Conservation (phyloP, 371 early-diverging fungal species). For the Rhizopus delemar region DNA sequence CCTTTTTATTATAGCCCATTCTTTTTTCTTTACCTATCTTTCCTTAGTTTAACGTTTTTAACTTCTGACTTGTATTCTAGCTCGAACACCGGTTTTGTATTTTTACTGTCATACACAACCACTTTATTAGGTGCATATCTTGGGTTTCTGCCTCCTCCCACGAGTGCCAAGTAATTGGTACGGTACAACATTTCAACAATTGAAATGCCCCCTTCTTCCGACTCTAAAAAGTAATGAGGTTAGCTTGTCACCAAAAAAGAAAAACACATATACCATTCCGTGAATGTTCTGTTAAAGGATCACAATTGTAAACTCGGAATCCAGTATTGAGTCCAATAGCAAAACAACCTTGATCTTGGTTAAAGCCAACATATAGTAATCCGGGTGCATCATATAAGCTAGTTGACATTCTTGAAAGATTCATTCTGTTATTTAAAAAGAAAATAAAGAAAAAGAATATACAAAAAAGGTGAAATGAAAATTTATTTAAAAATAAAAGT, state of each 20-base stretch:
- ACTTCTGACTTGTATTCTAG: constrained; percentile 84
- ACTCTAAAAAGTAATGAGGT: constrained; percentile 50
- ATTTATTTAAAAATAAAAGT: neutral
- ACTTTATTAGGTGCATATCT: constrained; percentile 90
- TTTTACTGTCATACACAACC: constrained; percentile 85
- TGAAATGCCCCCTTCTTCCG: constrained; percentile 86
- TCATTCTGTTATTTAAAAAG: constrained; percentile 39
- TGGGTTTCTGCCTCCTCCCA: constrained; percentile 92
- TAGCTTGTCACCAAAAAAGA: constrained; percentile 3
- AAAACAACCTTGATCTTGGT: constrained; percentile 91
- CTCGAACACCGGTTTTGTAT: constrained; percentile 71
- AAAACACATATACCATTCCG: constrained; percentile 61
- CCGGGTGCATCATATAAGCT: constrained; percentile 57
- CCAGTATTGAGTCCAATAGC: constrained; percentile 89
- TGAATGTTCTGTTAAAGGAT: constrained; percentile 85
- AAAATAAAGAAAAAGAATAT: constrained; percentile 1
- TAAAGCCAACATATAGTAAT: constrained; percentile 67
- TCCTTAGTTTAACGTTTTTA: constrained; percentile 75
- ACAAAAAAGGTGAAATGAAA: neutral
- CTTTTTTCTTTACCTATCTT: constrained; percentile 65
- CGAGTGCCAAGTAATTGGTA: constrained; percentile 90
- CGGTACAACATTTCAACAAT: constrained; percentile 95
- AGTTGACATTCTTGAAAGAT: constrained; percentile 57
- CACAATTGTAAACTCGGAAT: constrained; percentile 92
- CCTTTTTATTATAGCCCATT: neutral